A percentile compares a stretch with the other conserved stretches of the same genome.
phyloP scores from a whole-genome alignment of 2,329 filamentous ascomycete genomes.

The Blastomyces parvus region DNA sequence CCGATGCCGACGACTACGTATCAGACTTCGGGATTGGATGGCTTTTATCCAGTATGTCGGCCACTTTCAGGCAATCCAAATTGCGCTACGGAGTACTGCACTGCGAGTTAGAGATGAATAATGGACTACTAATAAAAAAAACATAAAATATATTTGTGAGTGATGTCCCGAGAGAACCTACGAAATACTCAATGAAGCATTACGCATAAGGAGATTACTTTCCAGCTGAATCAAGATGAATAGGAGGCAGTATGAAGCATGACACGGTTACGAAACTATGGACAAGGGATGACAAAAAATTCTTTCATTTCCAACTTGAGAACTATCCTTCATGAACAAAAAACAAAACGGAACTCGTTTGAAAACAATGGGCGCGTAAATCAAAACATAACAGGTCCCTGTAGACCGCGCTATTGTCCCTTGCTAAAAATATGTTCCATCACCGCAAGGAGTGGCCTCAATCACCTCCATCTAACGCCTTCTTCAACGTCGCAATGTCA shows the following conservation, averaged over 20 bases:
- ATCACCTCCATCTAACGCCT: slow-evolving; percentile 25
- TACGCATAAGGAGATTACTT: background rate
- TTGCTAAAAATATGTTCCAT: background rate
- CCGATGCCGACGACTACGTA: too few species aligned
- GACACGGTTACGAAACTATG: background rate
- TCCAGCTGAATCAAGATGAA: background rate
- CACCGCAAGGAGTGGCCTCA: background rate
- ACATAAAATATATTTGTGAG: background rate
- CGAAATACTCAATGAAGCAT: background rate
- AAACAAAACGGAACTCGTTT: background rate
- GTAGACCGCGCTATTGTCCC: background rate
- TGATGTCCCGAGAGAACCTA: background rate
- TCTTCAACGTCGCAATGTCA: slow-evolving; percentile 32
- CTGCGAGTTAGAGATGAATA: background rate
- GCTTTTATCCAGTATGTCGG: too few species aligned
- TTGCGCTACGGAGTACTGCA: background rate
- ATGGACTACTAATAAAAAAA: background rate
- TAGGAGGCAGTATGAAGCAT: background rate
- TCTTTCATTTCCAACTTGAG: background rate
- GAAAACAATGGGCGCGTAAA: background rate
- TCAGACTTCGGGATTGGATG: background rate
- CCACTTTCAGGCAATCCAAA: background rate
- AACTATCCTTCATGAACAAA: background rate
- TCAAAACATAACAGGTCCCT: background rate
- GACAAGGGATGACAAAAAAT: background rate